Evolutionary conservation across 1,284 basidiomycete species (phyloP).

Genomic region (Ustilago vetiveriae): DNA sequence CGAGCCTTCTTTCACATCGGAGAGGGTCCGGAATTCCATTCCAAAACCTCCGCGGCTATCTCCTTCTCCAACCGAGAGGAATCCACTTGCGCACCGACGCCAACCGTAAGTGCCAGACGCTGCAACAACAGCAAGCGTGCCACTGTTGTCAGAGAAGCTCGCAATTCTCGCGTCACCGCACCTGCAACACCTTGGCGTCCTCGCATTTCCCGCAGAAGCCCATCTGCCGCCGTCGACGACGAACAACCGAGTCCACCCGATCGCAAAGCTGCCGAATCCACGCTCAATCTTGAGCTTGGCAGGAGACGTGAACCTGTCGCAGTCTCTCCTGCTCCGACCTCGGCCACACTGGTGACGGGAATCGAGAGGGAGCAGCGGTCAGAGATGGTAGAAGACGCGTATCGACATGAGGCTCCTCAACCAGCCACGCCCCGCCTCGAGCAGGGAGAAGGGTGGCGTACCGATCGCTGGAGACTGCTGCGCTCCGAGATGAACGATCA

Average conservation of each 20-base stretch:
- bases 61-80: neutral
- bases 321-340: conserved; percentile 21
- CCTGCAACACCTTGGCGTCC: conserved; percentile 38
- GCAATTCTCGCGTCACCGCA: conserved; percentile 8
- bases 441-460: conserved; percentile 10
- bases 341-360: conserved; percentile 19
- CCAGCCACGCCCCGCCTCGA: conserved; percentile 13
- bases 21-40: neutral
- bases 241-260: conserved; percentile 27
- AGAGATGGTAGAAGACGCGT: conserved; percentile 7
- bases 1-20: conserved; percentile 17
- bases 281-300: conserved; percentile 17
- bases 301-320: conserved; percentile 1
- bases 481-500: neutral
- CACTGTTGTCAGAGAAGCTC: conserved; percentile 11
- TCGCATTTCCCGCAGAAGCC: conserved; percentile 22
- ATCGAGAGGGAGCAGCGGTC: conserved; percentile 8
- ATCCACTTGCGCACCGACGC: neutral
- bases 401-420: conserved; percentile 10
- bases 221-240: conserved; percentile 1
- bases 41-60: conserved; percentile 5
- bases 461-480: conserved; percentile 15
- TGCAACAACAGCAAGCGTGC: conserved; percentile 10
- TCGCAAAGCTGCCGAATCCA: conserved; percentile 10
- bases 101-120: neutral